phyloP scores from a whole-genome alignment of 208 protist species.

The Porcisia deanei region DNA sequence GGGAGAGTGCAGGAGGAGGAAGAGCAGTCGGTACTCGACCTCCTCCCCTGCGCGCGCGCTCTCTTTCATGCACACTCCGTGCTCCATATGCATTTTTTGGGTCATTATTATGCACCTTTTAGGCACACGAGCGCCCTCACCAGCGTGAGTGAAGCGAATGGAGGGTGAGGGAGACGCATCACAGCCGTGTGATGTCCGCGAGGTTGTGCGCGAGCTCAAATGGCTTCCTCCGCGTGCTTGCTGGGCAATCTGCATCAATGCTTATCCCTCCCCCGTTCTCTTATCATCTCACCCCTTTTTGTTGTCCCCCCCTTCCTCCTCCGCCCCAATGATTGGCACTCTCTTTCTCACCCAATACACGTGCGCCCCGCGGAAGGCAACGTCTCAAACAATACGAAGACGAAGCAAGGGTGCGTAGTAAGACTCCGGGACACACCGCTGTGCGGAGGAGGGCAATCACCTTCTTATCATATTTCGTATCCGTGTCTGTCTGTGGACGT shows the following conservation, averaged over 20 bases:
- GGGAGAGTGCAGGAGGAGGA: not conserved
- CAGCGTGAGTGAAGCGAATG: not conserved
- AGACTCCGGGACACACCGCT: not conserved
- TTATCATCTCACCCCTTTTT: not conserved
- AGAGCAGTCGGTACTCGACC: not conserved
- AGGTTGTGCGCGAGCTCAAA: constrained; percentile 3
- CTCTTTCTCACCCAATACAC: not conserved
- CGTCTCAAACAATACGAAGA: not conserved
- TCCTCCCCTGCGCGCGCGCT: no score
- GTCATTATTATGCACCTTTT: not conserved
- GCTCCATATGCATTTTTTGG: not conserved
- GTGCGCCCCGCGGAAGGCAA: not conserved
- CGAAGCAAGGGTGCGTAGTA: not conserved
- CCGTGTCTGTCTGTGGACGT: not conserved
- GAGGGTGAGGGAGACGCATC: not conserved
- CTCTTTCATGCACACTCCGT: not conserved
- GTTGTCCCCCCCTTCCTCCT: no score
- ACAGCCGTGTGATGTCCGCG: not conserved
- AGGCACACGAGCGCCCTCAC: no score
- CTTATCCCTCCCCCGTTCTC: not conserved
- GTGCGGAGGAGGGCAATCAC: not conserved
- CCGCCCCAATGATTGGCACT: not conserved
- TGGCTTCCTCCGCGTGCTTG: not conserved
- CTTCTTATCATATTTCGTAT: not conserved
- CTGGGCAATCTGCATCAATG: not conserved